These are phyloP conservation scores for Yamadazyma aaseri DNA, from an alignment of 1,139 yeast species.

Conservation along the genomic window DNA sequence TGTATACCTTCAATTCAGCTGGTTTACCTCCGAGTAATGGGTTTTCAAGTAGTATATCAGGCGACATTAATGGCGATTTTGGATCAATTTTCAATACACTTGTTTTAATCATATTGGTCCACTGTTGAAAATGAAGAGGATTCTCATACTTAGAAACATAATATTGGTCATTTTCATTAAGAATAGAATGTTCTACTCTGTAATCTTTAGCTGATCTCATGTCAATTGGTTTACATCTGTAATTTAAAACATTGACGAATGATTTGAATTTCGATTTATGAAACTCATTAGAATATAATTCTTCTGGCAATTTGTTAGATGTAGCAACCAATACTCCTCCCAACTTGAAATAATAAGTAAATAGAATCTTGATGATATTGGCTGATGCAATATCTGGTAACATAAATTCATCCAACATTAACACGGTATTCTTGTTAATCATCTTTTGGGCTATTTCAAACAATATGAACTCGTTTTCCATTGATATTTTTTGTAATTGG, in stretches of 20 bases:
- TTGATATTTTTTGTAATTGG: constrained; percentile 32
- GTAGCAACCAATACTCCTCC: constrained; percentile 78
- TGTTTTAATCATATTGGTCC: constrained; percentile 33
- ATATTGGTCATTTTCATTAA: constrained; percentile 17
- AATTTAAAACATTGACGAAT: constrained; percentile 55
- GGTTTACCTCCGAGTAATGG: constrained; percentile 23
- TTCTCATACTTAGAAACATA: constrained; percentile 31
- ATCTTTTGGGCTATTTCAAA: constrained; percentile 68
- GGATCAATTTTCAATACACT: constrained; percentile 18
- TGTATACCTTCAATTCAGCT: constrained; percentile 50
- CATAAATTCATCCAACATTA: constrained; percentile 72
- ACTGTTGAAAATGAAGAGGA: constrained; percentile 25
- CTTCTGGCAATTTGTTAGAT: constrained; percentile 69
- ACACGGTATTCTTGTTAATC: constrained; percentile 57
- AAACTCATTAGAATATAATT: constrained; percentile 63
- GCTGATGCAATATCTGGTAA: constrained; percentile 73
- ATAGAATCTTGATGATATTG: constrained; percentile 60
- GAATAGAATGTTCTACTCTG: constrained; percentile 38
- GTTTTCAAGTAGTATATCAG: constrained; percentile 6
- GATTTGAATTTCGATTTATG: constrained; percentile 55
- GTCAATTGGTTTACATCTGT: constrained; percentile 63
- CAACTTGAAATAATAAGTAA: constrained; percentile 65
- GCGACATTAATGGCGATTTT: constrained; percentile 16
- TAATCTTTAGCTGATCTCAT: constrained; percentile 62
- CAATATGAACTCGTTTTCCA: constrained; percentile 64